Conservation (phyloP, 1,284 basidiomycete species). For the Amylostereum areolatum region DNA sequence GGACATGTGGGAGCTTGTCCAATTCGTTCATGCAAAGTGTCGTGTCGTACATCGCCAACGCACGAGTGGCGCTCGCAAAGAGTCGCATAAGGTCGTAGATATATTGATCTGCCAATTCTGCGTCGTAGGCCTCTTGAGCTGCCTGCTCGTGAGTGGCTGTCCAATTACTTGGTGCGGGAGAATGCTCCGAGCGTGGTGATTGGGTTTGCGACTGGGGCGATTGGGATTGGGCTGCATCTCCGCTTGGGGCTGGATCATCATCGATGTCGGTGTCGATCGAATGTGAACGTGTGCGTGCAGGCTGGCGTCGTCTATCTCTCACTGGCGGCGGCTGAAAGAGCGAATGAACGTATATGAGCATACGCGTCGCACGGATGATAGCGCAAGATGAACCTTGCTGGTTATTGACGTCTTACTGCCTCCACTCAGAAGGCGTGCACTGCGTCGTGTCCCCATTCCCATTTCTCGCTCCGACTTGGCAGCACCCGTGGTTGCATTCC, state of each 20-base stretch:
- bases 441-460: slow-evolving; percentile 45
- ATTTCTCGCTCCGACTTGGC: slow-evolving; percentile 20
- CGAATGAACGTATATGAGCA: slow-evolving; percentile 1
- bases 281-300: slow-evolving; percentile 43
- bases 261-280: slow-evolving; percentile 66
- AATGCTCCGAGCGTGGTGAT: slow-evolving; percentile 54
- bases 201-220: slow-evolving; percentile 56
- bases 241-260: slow-evolving; percentile 42
- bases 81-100: slow-evolving; percentile 76
- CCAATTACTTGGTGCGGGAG: slow-evolving; percentile 52
- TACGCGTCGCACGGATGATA: not conserved
- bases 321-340: slow-evolving; percentile 23
- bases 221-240: slow-evolving; percentile 47
- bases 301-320: slow-evolving; percentile 55
- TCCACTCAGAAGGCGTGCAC: slow-evolving; percentile 58
- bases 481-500: slow-evolving; percentile 29
- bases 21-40: slow-evolving; percentile 69
- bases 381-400: slow-evolving; percentile 25
- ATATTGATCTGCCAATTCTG: slow-evolving; percentile 73
- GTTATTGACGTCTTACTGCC: slow-evolving; percentile 37
- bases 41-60: slow-evolving; percentile 73
- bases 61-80: slow-evolving; percentile 74
- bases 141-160: slow-evolving; percentile 56
- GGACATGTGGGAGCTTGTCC: slow-evolving; percentile 67
- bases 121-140: slow-evolving; percentile 65